Evolutionary conservation across 108 stramenopile species (phyloP), one percentile per base, ranked within the genome.

Genomic region (Hondaea fermentalgiana): DNA sequence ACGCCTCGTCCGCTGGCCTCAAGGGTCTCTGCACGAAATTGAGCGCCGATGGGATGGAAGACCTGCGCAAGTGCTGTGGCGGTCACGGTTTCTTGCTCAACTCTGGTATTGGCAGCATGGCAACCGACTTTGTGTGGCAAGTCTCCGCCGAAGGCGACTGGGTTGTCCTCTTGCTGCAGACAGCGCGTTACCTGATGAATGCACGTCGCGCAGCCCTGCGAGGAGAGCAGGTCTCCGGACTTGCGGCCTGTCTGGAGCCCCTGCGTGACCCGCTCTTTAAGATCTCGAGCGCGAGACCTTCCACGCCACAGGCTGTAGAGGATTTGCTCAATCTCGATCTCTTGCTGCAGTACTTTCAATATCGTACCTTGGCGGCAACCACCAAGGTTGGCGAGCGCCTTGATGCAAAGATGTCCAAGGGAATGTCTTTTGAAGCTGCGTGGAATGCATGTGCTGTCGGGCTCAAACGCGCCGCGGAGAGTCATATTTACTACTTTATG

Each of bases 391-490:
- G 95, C 3, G 42, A 90, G 51, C 95, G 95, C 69, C 89, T 97
- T 58, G 92, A 95, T 60, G 71, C 87, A 10, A 90, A 91, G 16
- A 88, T 94, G 42, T 51, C 44, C n/a, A 89, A 59, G 12, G 94
- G 91, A 16, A 91, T 89, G 42, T 88, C 92, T 5, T 76, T 91
- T 45, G 92, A 95, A 64, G 71, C 94, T 59, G 95, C 96, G 25
- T 97, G 97, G 97, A 97, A 97, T 89, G 88, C 95, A 71, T 93
- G 93, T 5, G 88, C 96, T 69, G 92, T 96, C 17, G 72, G 92
- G 42, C 96, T 97, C 95, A 92, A 95, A 19, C 93, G 94, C 58
- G 92, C 93, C 4, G 96, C 96, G 17, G 90, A 94, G 29, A 96
- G 95, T 14, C 96, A 96, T 91, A 92, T 96, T 5, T 90, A 92